phyloP scores from a whole-genome alignment of 306 rosid species.

The Lathyrus oleraceus region DNA sequence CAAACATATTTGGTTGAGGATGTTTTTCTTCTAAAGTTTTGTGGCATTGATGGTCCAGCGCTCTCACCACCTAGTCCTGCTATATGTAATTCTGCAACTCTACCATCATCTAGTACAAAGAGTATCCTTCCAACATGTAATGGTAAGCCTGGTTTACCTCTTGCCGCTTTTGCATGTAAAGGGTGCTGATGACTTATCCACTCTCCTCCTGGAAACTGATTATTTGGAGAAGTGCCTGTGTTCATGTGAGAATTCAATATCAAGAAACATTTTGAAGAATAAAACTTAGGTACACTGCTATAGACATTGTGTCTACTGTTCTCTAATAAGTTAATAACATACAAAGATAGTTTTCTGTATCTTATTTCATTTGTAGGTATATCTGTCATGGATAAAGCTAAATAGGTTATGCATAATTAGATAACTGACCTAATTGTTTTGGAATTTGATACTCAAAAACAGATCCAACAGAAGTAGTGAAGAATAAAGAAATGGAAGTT shows the following conservation, averaged over 20 bases:
- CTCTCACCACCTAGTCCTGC: slow-evolving; percentile 77
- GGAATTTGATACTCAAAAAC: slow-evolving; percentile 67
- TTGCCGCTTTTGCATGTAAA: slow-evolving; percentile 72
- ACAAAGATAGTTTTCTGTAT: too few species aligned
- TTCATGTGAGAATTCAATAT: slow-evolving; percentile 35
- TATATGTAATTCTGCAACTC: slow-evolving; percentile 82
- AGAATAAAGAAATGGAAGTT: slow-evolving; percentile 60
- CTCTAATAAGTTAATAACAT: too few species aligned
- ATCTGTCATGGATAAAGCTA: slow-evolving; percentile 1
- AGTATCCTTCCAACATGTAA: slow-evolving; percentile 68
- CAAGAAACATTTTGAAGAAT: slow-evolving; percentile 12
- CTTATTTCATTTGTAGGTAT: too few species aligned
- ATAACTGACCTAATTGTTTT: slow-evolving; percentile 59
- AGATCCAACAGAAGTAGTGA: slow-evolving; percentile 68
- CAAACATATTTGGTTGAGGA: slow-evolving; percentile 57
- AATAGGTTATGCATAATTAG: slow-evolving; percentile 22
- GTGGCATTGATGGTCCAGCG: slow-evolving; percentile 62
- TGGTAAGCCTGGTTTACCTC: slow-evolving; percentile 71
- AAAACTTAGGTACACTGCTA: too few species aligned
- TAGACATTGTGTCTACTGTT: too few species aligned
- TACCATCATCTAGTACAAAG: slow-evolving; percentile 74
- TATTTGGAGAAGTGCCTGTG: slow-evolving; percentile 53
- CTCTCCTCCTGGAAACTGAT: slow-evolving; percentile 47
- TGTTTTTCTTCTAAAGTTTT: slow-evolving; percentile 53
- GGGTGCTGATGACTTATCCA: slow-evolving; percentile 85